Evolutionary conservation across 805 yeast genomes (phyloP).

Genomic region (Metschnikowia cubensis): DNA sequence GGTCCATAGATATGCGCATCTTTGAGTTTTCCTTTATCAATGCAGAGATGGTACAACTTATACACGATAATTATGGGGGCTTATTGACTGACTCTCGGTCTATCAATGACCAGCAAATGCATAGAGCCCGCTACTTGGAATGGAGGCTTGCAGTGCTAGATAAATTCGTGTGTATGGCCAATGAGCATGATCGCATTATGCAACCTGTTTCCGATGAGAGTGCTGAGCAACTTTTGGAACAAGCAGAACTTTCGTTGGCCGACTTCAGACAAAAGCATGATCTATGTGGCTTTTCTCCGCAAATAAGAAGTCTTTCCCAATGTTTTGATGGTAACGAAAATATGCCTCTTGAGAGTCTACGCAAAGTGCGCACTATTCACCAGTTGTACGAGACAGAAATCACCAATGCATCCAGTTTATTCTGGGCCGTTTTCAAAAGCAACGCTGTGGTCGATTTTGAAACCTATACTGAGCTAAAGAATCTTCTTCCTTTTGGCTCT

Average conservation of each 20-base stretch:
- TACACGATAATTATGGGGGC: conserved; percentile 4
- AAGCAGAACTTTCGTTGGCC: conserved; percentile 7
- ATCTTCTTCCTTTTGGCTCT: not conserved
- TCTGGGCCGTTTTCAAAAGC: conserved; percentile 4
- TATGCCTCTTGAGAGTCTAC: not conserved
- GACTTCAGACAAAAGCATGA: conserved; percentile 4
- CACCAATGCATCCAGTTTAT: conserved; percentile 4
- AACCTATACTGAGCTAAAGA: not conserved
- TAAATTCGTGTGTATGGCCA: conserved; percentile 5
- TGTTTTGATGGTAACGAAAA: not conserved
- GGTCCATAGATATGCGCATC: conserved; percentile 12
- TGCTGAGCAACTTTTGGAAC: conserved; percentile 3
- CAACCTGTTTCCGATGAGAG: conserved; percentile 1
- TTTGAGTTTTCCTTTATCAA: conserved; percentile 14
- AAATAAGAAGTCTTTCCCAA: not conserved
- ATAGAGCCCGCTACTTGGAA: conserved; percentile 9
- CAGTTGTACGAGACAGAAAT: conserved; percentile 3
- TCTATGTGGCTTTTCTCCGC: conserved; percentile 4
- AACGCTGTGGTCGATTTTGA: not conserved
- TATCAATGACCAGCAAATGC: conserved; percentile 3
- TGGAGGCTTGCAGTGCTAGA: conserved; percentile 13
- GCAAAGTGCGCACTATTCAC: conserved; percentile 3
- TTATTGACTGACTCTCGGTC: not conserved
- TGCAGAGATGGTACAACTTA: conserved; percentile 10
- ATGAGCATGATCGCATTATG: not conserved